Base-by-base conservation (phyloP, 2,329 filamentous ascomycete species). In the Chrysoporthe austroafricana region DNA sequence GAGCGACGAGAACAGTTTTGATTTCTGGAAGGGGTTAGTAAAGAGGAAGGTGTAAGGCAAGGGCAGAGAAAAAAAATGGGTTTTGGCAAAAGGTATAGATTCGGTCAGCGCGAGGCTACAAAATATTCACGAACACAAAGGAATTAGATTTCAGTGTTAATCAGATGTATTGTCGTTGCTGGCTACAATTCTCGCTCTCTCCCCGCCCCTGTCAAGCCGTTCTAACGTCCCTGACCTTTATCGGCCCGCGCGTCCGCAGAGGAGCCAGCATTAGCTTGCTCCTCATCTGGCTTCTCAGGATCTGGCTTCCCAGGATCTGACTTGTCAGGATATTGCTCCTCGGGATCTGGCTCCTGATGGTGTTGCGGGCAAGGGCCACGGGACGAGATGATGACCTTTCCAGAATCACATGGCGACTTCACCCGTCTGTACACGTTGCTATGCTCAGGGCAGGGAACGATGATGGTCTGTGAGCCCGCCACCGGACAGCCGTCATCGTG, bases 1-100 rank as follows among this genome's bases (percentile, higher is more conserved):
- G 82, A 97, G 94, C 77, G 96, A 99, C 78, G 93, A 94, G 77
- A 99, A 99, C 76, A 97, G 94, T 78, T 99, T 99, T 82, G 96
- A 99, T 79, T 99, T 97, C 78, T 97, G 97, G 81, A 92, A 88
- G 76, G 96, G 96, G 0, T 76, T 99, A 74, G 82, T 99, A 26
- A 93, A 88, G 82, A 87, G 90, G 74, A 98, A 97, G 83, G 78
- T 89, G 1, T 94, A 76, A 70, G 34, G 11, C 26, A 26, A 50
- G 62, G 46, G 32, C 32, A n/a, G 57, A 59, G 14, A 7, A 42
- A 42, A 18, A 8, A 32, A 26, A 4, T n/a, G 26, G 5, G 2
- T 8, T 34, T 36, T 34, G 26, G 9, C 26, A 26, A 34, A 34
- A 46, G 13, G 44, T 14, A 16, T 16, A n/a, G 13, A 16, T 18